Evolutionary conservation across 768 basidiomycete genomes (phyloP), one percentile per base, ranked within the genome.

Genomic region (Termitomyces sp.): DNA sequence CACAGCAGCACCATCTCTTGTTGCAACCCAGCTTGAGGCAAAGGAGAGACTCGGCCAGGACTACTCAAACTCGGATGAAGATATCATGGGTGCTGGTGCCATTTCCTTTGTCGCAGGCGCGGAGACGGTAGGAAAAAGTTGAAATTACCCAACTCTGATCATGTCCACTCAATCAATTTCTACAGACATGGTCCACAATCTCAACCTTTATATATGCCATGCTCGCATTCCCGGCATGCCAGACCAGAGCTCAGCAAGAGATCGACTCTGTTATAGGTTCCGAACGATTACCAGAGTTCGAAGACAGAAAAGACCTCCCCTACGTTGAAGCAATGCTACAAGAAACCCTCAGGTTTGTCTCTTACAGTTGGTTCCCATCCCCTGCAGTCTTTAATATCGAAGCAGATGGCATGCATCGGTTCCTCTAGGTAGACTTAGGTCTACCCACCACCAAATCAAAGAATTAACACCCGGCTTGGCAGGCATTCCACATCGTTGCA

Each of bases 231-330:
- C 78, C 77, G 0, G 68, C 72, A 16, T 65, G 69, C 8, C 74
- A 74, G 54, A 55, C 48, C 9, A 68, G 63, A 36, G 77, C 76
- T 0, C 79, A 77, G 54, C 66, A 67, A 1, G 78, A 81, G 63
- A 69, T 81, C 13, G 78, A 80, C 58, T 45, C 55, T 1, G 69
- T 79, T 2, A 61, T 79, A n/a, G 75, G 73, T 13, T 20, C 51
- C 2, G 68, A 64, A 12, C 66, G 76, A 1, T 64, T 80, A 10
- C 80, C 79, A 1, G 64, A 62, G 2, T 71, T 74, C 20, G 61
- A 64, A 3, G 73, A 75, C 44, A 20, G 49, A 22, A 45, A 41
- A 41, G 39, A 9, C 16, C 39, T 41, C 39, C 39, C 39, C n/a
- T 41, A 18, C 47, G 61, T 36, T 63, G 67, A 73, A 29, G 69